phyloP scores from a whole-genome alignment of 495 filamentous ascomycete genomes.

The Darksidea phi region DNA sequence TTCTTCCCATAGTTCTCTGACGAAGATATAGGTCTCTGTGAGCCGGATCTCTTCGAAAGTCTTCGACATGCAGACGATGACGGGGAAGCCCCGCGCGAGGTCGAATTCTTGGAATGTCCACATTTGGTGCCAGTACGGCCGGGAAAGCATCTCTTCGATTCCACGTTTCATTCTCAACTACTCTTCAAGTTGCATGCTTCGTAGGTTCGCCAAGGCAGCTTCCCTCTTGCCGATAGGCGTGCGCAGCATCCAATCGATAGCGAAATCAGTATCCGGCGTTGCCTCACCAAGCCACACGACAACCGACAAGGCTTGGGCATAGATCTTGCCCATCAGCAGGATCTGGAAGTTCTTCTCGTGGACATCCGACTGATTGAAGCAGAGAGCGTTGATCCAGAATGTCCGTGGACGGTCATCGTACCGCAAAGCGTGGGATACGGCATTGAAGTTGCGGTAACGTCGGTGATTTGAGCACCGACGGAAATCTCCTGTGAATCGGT shows the following conservation, averaged over 20 bases:
- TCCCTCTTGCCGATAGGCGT: not conserved
- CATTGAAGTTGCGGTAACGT: not conserved
- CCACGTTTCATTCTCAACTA: not conserved
- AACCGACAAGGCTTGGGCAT: not conserved
- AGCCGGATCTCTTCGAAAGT: not conserved
- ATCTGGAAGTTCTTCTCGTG: slow-evolving; percentile 37
- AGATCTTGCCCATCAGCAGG: slow-evolving; percentile 38
- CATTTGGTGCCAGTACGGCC: not conserved
- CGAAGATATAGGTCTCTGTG: not conserved
- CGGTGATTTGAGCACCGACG: not conserved
- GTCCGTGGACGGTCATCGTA: not conserved
- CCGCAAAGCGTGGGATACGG: not conserved
- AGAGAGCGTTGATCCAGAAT: slow-evolving; percentile 10
- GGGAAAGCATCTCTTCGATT: not conserved
- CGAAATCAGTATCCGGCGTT: not conserved
- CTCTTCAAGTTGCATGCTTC: not conserved
- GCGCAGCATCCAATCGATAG: not conserved
- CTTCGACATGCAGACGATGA: not conserved
- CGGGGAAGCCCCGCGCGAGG: not conserved
- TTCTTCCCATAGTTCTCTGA: not conserved
- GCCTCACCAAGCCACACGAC: slow-evolving; percentile 4
- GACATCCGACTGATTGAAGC: slow-evolving; percentile 32
- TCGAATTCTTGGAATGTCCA: not conserved
- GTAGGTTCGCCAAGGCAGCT: not conserved
- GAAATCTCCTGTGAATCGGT: not conserved